phyloP scores from a whole-genome alignment of 2,329 filamentous ascomycete genomes.

The Claviceps pusilla region DNA sequence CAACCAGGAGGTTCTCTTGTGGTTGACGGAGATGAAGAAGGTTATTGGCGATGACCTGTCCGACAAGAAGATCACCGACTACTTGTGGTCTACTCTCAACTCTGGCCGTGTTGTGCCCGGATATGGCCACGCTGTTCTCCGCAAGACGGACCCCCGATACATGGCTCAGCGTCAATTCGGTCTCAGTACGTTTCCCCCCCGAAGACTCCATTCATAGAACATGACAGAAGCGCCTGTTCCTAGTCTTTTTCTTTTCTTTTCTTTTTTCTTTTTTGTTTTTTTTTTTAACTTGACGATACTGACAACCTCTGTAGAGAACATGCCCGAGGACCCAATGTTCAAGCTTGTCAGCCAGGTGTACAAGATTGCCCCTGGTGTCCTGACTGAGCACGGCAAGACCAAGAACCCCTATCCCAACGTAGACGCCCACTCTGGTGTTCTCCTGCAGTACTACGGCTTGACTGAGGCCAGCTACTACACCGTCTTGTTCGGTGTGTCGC shows the following conservation, averaged over 20 bases:
- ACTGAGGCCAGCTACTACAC: slow-evolving; percentile 99
- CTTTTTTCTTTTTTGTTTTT: background rate
- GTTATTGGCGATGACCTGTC: slow-evolving; percentile 82
- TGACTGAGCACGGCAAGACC: slow-evolving; percentile 99
- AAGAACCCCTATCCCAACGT: slow-evolving; percentile 99
- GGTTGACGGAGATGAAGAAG: slow-evolving; percentile 99
- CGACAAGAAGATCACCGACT: slow-evolving; percentile 93
- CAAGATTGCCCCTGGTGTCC: slow-evolving; percentile 96
- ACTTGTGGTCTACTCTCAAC: slow-evolving; percentile 97
- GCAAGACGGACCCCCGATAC: slow-evolving; percentile 99
- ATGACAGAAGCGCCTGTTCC: too few species aligned
- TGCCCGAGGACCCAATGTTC: slow-evolving; percentile 98
- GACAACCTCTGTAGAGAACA: slow-evolving; percentile 42
- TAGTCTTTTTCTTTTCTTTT: background rate
- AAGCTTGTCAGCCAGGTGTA: slow-evolving; percentile 99
- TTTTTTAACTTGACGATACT: slow-evolving; percentile 5
- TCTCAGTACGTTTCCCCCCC: slow-evolving; percentile 31
- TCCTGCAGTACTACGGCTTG: slow-evolving; percentile 98
- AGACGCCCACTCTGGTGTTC: slow-evolving; percentile 95
- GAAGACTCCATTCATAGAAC: background rate
- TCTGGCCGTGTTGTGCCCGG: slow-evolving; percentile 89
- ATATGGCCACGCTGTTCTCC: slow-evolving; percentile 96
- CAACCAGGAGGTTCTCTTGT: slow-evolving; percentile 99
- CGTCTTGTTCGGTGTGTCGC: slow-evolving; percentile 95
- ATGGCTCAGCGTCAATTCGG: slow-evolving; percentile 96